Evolutionary conservation across 192 early-diverging fungal species (phyloP).

Genomic region (Coemansia erecta): DNA sequence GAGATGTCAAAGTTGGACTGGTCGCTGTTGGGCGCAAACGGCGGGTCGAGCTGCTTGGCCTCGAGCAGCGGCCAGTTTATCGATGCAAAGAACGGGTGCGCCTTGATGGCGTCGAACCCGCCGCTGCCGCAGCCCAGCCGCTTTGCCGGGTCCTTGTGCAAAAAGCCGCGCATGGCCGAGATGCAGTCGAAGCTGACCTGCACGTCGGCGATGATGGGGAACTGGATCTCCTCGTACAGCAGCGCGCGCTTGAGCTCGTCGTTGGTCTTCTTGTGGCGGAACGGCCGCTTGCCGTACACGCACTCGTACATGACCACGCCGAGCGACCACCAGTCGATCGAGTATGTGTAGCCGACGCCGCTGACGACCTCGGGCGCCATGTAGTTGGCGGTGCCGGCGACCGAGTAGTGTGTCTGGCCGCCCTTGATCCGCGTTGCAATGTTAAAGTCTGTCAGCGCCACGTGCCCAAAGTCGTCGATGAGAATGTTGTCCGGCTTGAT

Average conservation of each 20-base stretch:
- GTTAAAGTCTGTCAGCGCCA: slow-evolving; percentile 93
- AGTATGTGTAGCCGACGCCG: slow-evolving; percentile 70
- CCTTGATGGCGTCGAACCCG: slow-evolving; percentile 66
- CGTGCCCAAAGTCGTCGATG: slow-evolving; percentile 77
- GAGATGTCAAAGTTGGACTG: slow-evolving; percentile 94
- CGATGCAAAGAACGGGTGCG: slow-evolving; percentile 76
- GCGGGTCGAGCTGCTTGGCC: slow-evolving; percentile 67
- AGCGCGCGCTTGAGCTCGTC: slow-evolving; percentile 65
- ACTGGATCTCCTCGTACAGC: slow-evolving; percentile 63
- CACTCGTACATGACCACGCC: slow-evolving; percentile 91
- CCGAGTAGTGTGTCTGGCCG: slow-evolving; percentile 60
- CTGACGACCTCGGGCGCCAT: slow-evolving; percentile 82
- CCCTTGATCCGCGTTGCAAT: slow-evolving; percentile 79
- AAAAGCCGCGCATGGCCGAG: slow-evolving; percentile 69
- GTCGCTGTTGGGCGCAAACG: slow-evolving; percentile 85
- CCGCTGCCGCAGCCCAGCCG: slow-evolving; percentile 77
- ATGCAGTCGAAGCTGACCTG: slow-evolving; percentile 66
- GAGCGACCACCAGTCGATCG: slow-evolving; percentile 95
- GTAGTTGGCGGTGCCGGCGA: slow-evolving; percentile 88
- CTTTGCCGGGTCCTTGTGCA: slow-evolving; percentile 68
- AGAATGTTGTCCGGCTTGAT: slow-evolving; percentile 93
- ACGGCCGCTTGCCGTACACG: slow-evolving; percentile 75
- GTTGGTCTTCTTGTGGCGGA: slow-evolving; percentile 60
- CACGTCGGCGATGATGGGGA: slow-evolving; percentile 50
- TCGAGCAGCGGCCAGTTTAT: slow-evolving; percentile 78